phyloP scores from a whole-genome alignment of 2,329 filamentous ascomycete species.

The Cordyceps pruinosa region DNA sequence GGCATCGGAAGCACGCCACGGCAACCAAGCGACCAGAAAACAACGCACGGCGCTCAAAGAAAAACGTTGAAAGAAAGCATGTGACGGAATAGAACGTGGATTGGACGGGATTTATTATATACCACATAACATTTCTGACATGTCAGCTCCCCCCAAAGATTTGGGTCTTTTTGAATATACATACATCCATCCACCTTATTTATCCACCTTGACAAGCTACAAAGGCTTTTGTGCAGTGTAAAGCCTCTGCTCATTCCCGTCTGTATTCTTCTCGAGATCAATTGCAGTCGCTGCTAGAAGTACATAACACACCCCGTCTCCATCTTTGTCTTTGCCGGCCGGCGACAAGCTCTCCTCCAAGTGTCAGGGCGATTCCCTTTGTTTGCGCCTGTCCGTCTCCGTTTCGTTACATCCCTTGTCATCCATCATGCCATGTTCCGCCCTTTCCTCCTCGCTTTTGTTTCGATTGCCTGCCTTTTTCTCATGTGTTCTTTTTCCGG shows the following conservation, averaged over 20 bases:
- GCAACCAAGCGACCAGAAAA: neutral
- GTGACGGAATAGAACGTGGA: neutral
- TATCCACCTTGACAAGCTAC: no score
- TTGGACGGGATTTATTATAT: constrained; percentile 1
- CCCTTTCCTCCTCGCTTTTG: neutral
- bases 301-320: neutral
- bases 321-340: neutral
- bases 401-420: neutral
- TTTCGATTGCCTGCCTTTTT: neutral
- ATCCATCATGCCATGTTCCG: neutral
- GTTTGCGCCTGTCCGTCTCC: neutral
- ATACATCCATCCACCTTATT: neutral
- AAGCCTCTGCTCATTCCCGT: neutral
- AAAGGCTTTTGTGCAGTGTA: neutral
- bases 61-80: neutral
- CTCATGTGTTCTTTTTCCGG: neutral
- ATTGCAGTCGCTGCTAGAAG: neutral
- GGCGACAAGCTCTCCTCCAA: neutral
- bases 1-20: constrained; percentile 1
- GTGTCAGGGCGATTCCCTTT: neutral
- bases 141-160: neutral
- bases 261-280: neutral
- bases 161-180: constrained; percentile 6
- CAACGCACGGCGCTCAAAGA: neutral
- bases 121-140: neutral